These are phyloP conservation scores for Inga oerstediana DNA, from an alignment of 306 rosid genomes.

Conservation along the genomic window DNA sequence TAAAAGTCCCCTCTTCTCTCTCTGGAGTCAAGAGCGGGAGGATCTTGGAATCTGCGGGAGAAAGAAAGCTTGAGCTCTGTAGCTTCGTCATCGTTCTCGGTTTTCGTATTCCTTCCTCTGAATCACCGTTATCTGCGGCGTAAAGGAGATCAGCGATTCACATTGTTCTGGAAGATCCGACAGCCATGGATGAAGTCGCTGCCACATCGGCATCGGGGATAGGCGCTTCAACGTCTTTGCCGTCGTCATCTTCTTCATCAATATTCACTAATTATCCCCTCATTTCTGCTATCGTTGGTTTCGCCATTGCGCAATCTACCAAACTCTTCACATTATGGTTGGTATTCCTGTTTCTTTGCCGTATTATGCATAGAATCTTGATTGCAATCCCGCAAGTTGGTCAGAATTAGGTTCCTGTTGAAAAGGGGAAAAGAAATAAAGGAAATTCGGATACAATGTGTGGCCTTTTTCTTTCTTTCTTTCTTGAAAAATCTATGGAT, in stretches of 20 bases:
- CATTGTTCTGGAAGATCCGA: slow-evolving; percentile 7
- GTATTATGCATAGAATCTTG: not conserved
- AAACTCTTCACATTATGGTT: slow-evolving; percentile 78
- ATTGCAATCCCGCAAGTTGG: not conserved
- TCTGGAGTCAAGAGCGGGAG: not conserved
- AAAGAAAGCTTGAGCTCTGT: not conserved
- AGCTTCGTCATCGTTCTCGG: not conserved
- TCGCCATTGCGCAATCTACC: slow-evolving; percentile 64
- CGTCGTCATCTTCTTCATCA: slow-evolving; percentile 45
- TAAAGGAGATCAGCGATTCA: not conserved
- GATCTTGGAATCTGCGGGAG: not conserved
- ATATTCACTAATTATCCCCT: slow-evolving; percentile 76
- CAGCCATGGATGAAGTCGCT: slow-evolving; percentile 35
- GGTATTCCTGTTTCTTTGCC: slow-evolving; percentile 33
- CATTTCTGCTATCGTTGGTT: slow-evolving; percentile 65
- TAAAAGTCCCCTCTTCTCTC: not conserved
- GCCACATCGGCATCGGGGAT: slow-evolving; percentile 32
- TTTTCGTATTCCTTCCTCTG: not conserved
- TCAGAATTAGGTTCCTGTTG: slow-evolving; percentile 15
- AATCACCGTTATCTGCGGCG: not conserved
- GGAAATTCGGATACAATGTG: not conserved
- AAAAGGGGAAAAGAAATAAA: not conserved
- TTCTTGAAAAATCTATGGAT: not conserved
- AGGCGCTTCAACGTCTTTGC: slow-evolving; percentile 19
- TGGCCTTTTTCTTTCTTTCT: not conserved